A percentile compares a stretch with the other conserved stretches of the same genome.
Conservation (phyloP, 2,329 filamentous ascomycete genomes). For the Diaporthe velutina region DNA sequence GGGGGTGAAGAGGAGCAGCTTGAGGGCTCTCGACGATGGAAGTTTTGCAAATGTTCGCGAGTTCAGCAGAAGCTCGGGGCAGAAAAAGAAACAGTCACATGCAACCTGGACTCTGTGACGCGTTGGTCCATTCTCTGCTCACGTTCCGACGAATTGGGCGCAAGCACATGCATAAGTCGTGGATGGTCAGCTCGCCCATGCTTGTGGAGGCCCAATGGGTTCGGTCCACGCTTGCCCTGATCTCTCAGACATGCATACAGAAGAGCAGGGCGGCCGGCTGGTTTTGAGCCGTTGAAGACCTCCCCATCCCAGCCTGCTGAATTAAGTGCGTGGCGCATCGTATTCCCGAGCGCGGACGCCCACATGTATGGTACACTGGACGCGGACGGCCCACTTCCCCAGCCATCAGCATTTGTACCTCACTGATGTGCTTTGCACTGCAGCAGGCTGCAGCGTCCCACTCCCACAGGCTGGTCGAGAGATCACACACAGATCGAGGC, state of each 20-base stretch:
- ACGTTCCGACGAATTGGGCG: slow-evolving; percentile 26
- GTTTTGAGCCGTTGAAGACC: slow-evolving; percentile 38
- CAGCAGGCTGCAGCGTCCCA: slow-evolving; percentile 21
- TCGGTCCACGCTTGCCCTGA: slow-evolving; percentile 43
- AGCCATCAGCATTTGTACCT: slow-evolving; percentile 36
- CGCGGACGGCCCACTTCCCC: slow-evolving; percentile 33
- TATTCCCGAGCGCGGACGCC: slow-evolving; percentile 1
- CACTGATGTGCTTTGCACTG: neutral
- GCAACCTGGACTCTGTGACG: slow-evolving; percentile 1
- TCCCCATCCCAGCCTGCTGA: slow-evolving; percentile 27
- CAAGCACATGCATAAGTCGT: slow-evolving; percentile 40
- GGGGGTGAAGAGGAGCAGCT: neutral
- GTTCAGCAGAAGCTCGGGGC: neutral
- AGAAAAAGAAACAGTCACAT: slow-evolving; percentile 1
- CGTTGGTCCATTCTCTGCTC: neutral
- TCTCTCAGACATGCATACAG: slow-evolving; percentile 36
- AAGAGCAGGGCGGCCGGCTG: slow-evolving; percentile 42
- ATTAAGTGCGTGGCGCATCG: slow-evolving; percentile 9
- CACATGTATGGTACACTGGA: neutral
- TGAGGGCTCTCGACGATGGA: neutral
- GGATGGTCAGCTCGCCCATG: slow-evolving; percentile 38
- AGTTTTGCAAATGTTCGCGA: neutral
- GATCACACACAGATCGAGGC: slow-evolving; percentile 35
- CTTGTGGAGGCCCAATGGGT: slow-evolving; percentile 44
- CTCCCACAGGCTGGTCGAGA: neutral